Evolutionary conservation across 176 grass and related monocot species (phyloP), one percentile per base, ranked within the genome.

Genomic region (Phyllostachys edulis): DNA sequence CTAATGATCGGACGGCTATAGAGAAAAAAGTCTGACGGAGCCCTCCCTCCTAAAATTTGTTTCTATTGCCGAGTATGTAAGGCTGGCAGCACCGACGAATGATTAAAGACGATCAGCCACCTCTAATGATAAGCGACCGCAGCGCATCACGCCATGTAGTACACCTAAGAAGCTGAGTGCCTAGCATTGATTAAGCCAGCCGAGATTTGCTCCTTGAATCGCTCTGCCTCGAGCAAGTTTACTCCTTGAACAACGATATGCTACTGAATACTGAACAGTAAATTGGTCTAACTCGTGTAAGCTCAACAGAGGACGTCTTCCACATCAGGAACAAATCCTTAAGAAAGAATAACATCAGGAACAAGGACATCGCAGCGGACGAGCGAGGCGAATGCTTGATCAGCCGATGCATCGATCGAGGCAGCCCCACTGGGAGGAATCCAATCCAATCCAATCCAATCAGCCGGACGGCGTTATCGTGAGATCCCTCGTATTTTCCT

Each of bases 361-460:
- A 14, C 20, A 23, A 15, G 2, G 51, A 57, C 73, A 23, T 12
- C 20, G 74, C 49, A n/a, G 3, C 18, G 18, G 52, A 9, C 52
- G 52, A 9, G 46, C 10, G 7, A 2, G 75, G 12, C 38, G 5
- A 45, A n/a, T 17, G 49, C 27, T 62, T 2, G 18, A 24, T 63
- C 0, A 20, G 15, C 5, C 4, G 17, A 54, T 20, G 17, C 51
- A 41, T 67, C 9, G n/a, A 27, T 16, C 2, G 14, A 20, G 0
- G 7, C 68, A 1, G 40, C 66, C 51, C 50, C 52, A 12, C n/a
- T 1, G 8, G 29, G 0, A 36, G 20, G 78, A 76, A 87, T 27
- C 79, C 79, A n/a, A 75, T 29, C 29, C 29, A 29, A 29, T 76
- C 39, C 68, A 17, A 47, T 54, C 79, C 50, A 14, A 75, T 76